A percentile compares a stretch with the other conserved stretches of the same genome.
phyloP scores from a whole-genome alignment of 768 basidiomycete genomes.

The Paxillus involutus region DNA sequence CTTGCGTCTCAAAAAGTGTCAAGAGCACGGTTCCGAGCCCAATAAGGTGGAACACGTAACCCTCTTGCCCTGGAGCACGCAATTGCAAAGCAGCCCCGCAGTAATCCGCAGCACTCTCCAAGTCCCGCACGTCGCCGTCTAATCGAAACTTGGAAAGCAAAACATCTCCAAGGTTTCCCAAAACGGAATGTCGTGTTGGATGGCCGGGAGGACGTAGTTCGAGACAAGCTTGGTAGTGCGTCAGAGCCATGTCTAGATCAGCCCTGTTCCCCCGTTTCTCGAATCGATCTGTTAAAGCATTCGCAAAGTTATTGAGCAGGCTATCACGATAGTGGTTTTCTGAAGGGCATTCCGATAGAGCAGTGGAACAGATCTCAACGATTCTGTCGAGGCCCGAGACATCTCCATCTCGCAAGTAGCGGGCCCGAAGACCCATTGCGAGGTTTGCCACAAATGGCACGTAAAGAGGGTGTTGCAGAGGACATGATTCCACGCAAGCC shows the following conservation, averaged over 20 bases:
- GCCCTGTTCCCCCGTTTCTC: slow-evolving; percentile 5
- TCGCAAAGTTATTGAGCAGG: slow-evolving; percentile 22
- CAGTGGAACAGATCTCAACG: slow-evolving; percentile 10
- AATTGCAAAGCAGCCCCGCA: slow-evolving; percentile 16
- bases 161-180: slow-evolving; percentile 22
- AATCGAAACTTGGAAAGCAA: slow-evolving; percentile 23
- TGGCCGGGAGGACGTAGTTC: slow-evolving; percentile 22
- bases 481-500: slow-evolving; percentile 7
- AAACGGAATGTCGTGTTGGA: slow-evolving; percentile 4
- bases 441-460: slow-evolving; percentile 17
- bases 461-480: slow-evolving; percentile 13
- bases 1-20: slow-evolving; percentile 10
- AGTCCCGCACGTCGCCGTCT: slow-evolving; percentile 20
- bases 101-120: slow-evolving; percentile 17
- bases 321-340: slow-evolving; percentile 14
- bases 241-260: slow-evolving; percentile 20
- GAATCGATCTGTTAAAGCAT: slow-evolving; percentile 18
- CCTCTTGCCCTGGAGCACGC: slow-evolving; percentile 11
- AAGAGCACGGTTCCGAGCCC: slow-evolving; percentile 8
- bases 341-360: slow-evolving; percentile 2
- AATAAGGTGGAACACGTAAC: slow-evolving; percentile 10
- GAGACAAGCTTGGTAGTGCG: slow-evolving; percentile 14
- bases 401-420: slow-evolving; percentile 19
- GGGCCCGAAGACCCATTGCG: slow-evolving; percentile 16
- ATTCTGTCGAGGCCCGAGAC: slow-evolving; percentile 17